Evolutionary conservation across 1,284 basidiomycete species (phyloP).

Genomic region (Sanghuangporus weigelae): DNA sequence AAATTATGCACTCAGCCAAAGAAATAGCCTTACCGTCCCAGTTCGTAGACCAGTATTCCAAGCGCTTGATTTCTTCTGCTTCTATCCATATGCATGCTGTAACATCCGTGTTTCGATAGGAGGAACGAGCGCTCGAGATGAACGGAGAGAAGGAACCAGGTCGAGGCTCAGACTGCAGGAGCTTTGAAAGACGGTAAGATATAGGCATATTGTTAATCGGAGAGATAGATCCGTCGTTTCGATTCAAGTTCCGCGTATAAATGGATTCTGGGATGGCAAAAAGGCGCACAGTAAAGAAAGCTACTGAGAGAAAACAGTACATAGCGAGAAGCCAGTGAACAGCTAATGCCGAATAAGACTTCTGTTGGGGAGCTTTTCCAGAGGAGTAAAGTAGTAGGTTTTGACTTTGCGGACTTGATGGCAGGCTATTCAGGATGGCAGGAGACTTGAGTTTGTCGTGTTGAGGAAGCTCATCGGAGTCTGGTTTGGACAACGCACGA

Average conservation of each 20-base stretch:
- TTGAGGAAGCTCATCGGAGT: conserved; percentile 9
- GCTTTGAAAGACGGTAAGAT: conserved; percentile 27
- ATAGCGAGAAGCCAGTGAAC: conserved; percentile 28
- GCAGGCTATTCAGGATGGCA: neutral
- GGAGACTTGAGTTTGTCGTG: conserved; percentile 5
- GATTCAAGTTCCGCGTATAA: conserved; percentile 21
- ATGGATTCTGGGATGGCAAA: conserved; percentile 2
- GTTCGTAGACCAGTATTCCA: conserved; percentile 33
- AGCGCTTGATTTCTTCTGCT: conserved; percentile 29
- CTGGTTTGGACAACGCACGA: conserved; percentile 8
- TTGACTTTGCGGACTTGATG: neutral
- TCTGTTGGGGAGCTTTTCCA: neutral
- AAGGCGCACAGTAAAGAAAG: conserved; percentile 32
- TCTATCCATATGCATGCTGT: conserved; percentile 52
- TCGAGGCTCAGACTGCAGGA: conserved; percentile 25
- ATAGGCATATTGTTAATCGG: conserved; percentile 22
- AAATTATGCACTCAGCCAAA: neutral
- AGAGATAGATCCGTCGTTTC: conserved; percentile 15
- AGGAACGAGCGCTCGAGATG: conserved; percentile 18
- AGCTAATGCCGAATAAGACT: neutral
- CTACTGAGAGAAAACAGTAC: conserved; percentile 38
- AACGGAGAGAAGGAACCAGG: conserved; percentile 25
- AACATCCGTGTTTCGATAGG: conserved; percentile 23
- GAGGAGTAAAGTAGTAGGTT: conserved; percentile 4
- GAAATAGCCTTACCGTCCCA: conserved; percentile 44